Evolutionary conservation across 192 early-diverging fungal species (phyloP).

Genomic region (Mortierella hygrophila): DNA sequence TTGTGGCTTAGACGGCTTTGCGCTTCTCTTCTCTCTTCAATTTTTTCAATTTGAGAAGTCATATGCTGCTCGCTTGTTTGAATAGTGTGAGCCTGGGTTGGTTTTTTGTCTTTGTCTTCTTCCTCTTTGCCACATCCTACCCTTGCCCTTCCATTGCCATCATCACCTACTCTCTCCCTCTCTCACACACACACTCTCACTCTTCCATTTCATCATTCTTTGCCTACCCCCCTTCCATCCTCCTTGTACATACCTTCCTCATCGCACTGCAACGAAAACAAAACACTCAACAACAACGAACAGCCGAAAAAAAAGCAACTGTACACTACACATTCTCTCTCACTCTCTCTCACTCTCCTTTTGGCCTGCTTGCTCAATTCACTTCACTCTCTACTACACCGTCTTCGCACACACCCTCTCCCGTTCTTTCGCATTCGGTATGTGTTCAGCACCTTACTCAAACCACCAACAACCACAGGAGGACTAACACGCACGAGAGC

Average conservation of each 20-base stretch:
- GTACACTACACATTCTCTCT: neutral
- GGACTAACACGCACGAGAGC: neutral
- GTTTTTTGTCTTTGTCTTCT: neutral
- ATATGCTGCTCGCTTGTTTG: neutral
- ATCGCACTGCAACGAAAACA: neutral
- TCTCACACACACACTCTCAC: neutral
- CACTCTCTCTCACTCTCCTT: too few relatives aligned
- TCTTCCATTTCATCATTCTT: neutral
- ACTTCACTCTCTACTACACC: neutral
- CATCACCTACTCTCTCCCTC: neutral
- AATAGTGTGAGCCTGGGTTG: neutral
- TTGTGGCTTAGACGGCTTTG: neutral
- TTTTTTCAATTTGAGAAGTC: neutral
- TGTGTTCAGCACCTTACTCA: neutral
- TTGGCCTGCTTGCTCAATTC: neutral
- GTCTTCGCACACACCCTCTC: neutral
- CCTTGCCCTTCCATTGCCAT: too few relatives aligned
- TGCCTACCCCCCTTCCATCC: neutral
- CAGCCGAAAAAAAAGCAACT: neutral
- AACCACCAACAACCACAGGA: neutral
- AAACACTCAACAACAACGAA: neutral
- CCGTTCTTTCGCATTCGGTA: neutral
- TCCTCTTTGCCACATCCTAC: too few relatives aligned
- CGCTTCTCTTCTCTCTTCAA: neutral
- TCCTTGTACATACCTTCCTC: conserved; percentile 4